A percentile compares a stretch with the other conserved stretches of the same genome.
Conservation (phyloP, 192 early-diverging fungal species). For the Podila epigama region DNA sequence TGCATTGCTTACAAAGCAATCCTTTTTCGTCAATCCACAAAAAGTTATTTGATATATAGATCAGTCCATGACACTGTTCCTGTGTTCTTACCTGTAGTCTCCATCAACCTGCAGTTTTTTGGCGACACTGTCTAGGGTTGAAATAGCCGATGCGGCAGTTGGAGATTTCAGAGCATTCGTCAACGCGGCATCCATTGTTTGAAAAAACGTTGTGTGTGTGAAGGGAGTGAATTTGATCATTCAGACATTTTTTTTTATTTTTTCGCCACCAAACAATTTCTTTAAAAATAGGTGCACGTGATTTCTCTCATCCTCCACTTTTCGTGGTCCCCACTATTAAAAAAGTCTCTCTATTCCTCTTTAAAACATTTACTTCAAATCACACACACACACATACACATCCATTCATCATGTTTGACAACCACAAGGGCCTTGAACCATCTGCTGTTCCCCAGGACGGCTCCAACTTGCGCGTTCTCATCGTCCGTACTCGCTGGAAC, state of each 20-base stretch:
- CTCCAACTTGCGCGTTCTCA: slow-evolving; percentile 69
- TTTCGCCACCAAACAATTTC: not conserved
- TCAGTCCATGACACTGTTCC: too few species aligned
- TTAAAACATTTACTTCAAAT: not conserved
- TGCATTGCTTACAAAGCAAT: too few species aligned
- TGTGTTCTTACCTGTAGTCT: slow-evolving; percentile 22
- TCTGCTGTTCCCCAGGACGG: slow-evolving; percentile 66
- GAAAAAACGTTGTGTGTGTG: not conserved
- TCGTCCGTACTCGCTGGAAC: slow-evolving; percentile 98
- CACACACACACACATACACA: not conserved
- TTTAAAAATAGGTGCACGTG: too few species aligned
- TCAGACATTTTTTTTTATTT: not conserved
- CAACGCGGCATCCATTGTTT: not conserved
- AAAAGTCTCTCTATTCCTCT: not conserved
- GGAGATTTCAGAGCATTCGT: not conserved
- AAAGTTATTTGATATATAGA: too few species aligned
- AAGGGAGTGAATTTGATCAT: not conserved
- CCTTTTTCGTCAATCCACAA: too few species aligned
- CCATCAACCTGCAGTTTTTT: slow-evolving; percentile 28
- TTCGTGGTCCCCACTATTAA: not conserved
- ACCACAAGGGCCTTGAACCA: slow-evolving; percentile 77
- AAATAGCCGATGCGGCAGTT: not conserved
- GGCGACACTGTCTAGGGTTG: slow-evolving; percentile 13
- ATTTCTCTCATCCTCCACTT: too few species aligned
- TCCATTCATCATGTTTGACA: slow-evolving; percentile 46